phyloP scores from a whole-genome alignment of 1,139 yeast species.

The Scheffersomyces titani region DNA sequence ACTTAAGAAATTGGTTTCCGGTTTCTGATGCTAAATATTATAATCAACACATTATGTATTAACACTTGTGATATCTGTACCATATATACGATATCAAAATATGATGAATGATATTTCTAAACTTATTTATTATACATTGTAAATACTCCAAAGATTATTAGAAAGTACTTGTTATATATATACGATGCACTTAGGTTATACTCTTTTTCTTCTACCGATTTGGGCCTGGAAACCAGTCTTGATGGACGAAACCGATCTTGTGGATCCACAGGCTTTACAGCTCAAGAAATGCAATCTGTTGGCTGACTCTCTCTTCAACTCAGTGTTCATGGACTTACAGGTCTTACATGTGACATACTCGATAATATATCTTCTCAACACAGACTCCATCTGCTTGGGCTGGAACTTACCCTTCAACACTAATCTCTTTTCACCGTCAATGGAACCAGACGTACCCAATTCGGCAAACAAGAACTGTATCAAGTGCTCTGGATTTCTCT shows the following conservation, averaged over 20 bases:
- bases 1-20: conserved; percentile 50
- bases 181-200: conserved; percentile 15
- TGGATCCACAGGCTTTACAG: conserved; percentile 97
- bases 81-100: conserved; percentile 8
- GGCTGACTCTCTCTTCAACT: conserved; percentile 89
- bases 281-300: conserved; percentile 97
- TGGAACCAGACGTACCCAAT: conserved; percentile 98
- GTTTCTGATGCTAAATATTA: conserved; percentile 5
- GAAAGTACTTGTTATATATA: conserved; percentile 4
- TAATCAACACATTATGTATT: not conserved
- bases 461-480: conserved; percentile 97
- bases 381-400: conserved; percentile 96
- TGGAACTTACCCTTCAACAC: conserved; percentile 98
- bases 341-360: conserved; percentile 99
- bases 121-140: conserved; percentile 10
- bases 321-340: conserved; percentile 97
- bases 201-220: conserved; percentile 74
- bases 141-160: conserved; percentile 1
- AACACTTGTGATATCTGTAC: not conserved
- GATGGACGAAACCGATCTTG: conserved; percentile 95
- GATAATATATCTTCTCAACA: conserved; percentile 90
- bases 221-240: conserved; percentile 99
- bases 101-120: conserved; percentile 1
- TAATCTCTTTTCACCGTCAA: conserved; percentile 95
- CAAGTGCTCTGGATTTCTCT: conserved; percentile 95